phyloP scores from a whole-genome alignment of 345 rosid genomes.

The Citrus inodora region DNA sequence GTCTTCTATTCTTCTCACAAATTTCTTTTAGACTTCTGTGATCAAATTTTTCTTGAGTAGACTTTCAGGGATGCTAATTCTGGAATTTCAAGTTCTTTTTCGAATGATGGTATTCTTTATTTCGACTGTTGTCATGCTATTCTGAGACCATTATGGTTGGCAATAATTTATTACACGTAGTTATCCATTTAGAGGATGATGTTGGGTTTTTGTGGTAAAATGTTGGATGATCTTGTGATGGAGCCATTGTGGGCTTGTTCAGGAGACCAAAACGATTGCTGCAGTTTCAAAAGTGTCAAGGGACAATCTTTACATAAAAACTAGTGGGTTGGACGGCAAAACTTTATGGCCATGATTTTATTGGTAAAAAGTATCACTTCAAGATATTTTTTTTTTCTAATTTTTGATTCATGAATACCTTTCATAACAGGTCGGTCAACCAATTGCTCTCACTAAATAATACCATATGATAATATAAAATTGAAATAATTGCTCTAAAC shows the following conservation, averaged over 20 bases:
- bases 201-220: neutral
- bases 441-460: neutral
- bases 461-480: neutral
- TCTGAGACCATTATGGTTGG: neutral
- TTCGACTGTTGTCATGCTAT: neutral
- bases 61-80: neutral
- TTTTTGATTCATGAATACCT: neutral
- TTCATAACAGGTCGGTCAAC: neutral
- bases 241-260: neutral
- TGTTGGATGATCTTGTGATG: neutral
- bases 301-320: neutral
- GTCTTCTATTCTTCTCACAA: conserved; percentile 6
- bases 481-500: neutral
- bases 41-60: neutral
- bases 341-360: neutral
- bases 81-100: neutral
- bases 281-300: neutral
- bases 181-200: neutral
- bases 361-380: neutral
- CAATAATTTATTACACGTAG: neutral
- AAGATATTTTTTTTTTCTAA: neutral
- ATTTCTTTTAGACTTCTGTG: neutral
- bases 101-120: neutral
- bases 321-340: neutral
- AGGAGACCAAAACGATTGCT: neutral